These are phyloP conservation scores for Taiozyma sp. DNA, from an alignment of 1,139 yeast genomes.

Conservation along the genomic window DNA sequence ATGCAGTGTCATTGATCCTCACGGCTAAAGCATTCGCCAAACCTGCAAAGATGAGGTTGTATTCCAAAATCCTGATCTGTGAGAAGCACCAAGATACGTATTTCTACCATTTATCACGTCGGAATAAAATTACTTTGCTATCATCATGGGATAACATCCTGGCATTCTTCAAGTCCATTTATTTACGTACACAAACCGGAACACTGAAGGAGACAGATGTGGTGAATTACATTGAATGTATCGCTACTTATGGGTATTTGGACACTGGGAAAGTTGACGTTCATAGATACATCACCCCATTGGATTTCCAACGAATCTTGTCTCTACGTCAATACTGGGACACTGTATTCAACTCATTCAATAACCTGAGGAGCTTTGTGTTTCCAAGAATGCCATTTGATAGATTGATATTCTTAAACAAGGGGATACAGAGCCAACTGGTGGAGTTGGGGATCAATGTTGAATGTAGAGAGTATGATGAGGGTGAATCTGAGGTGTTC, in stretches of 20 bases:
- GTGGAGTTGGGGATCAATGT: constrained; percentile 8
- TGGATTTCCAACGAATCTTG: constrained; percentile 13
- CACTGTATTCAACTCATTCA: constrained; percentile 10
- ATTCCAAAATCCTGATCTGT: constrained; percentile 17
- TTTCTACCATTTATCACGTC: constrained; percentile 9
- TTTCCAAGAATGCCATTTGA: constrained; percentile 16
- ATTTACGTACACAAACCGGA: constrained; percentile 2
- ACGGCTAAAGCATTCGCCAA: constrained; percentile 10
- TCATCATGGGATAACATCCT: constrained; percentile 21
- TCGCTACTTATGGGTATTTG: constrained; percentile 15
- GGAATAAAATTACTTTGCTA: constrained; percentile 12
- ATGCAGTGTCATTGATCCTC: constrained; percentile 12
- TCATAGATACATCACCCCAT: constrained; percentile 8
- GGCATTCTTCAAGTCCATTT: constrained; percentile 12
- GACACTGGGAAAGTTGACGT: constrained; percentile 20
- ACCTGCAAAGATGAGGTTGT: constrained; percentile 16
- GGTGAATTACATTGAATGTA: constrained; percentile 14
- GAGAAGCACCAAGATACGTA: constrained; percentile 20
- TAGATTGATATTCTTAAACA: constrained; percentile 8
- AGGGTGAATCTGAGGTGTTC: constrained; percentile 1
- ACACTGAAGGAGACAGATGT: constrained; percentile 1
- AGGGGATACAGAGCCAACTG: constrained; percentile 3
- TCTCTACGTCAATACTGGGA: constrained; percentile 19
- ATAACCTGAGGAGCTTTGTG: constrained; percentile 10
- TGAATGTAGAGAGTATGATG: constrained; percentile 4